Evolutionary conservation across 495 filamentous ascomycete genomes (phyloP).

Genomic region (Daldinia decipiens): DNA sequence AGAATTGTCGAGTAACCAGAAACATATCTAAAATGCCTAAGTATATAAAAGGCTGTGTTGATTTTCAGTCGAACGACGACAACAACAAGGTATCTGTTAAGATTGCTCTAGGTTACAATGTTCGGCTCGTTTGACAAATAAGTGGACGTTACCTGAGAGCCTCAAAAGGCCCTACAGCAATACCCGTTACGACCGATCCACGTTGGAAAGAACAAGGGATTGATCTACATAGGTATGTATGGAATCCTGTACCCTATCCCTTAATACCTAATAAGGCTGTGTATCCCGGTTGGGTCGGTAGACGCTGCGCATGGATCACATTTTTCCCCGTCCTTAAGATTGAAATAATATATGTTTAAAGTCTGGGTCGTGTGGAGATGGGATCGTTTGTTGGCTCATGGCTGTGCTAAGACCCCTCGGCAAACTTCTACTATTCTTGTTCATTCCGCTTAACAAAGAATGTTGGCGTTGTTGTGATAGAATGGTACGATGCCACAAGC

Average conservation of each 20-base stretch:
- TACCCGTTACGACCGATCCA: background rate
- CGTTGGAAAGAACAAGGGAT: background rate
- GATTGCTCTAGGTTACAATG: background rate
- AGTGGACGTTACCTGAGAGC: background rate
- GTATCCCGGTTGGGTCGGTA: conserved; percentile 5
- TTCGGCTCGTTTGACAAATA: too few species aligned
- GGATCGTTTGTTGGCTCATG: conserved; percentile 11
- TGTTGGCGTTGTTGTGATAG: background rate
- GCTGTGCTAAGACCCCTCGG: conserved; percentile 2
- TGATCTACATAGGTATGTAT: too few species aligned
- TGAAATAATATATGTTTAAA: background rate
- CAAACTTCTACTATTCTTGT: conserved; percentile 38
- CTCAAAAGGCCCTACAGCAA: background rate
- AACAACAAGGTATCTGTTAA: background rate
- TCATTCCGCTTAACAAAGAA: background rate
- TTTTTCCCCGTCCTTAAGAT: background rate
- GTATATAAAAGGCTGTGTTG: background rate
- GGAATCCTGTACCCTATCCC: conserved; percentile 1
- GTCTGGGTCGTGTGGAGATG: conserved; percentile 15
- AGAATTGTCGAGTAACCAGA: background rate
- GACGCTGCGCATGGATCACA: conserved; percentile 3
- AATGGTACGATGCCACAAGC: background rate
- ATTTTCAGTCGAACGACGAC: background rate
- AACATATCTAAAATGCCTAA: background rate
- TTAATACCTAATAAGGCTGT: conserved; percentile 9